These are phyloP conservation scores for Sanghuangporus sanghuang DNA, from an alignment of 1,284 basidiomycete species.

Conservation along the genomic window DNA sequence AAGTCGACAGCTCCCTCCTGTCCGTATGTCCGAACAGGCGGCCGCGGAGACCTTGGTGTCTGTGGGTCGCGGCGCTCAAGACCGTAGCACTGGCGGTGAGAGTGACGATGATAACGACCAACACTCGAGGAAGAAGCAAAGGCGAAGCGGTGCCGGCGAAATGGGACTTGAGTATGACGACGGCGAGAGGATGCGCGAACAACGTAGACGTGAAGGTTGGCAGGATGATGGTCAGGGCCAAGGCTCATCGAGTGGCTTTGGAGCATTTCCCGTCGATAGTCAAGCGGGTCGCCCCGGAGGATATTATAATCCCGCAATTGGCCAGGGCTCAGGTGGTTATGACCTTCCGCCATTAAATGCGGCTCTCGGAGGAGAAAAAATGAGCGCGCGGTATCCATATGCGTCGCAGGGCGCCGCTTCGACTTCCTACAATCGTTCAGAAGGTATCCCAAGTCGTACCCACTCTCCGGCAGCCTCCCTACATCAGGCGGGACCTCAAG, in stretches of 20 bases:
- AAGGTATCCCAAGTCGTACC: slow-evolving; percentile 60
- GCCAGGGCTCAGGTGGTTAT: slow-evolving; percentile 34
- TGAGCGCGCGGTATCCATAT: slow-evolving; percentile 25
- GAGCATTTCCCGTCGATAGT: slow-evolving; percentile 2
- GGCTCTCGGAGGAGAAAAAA: slow-evolving; percentile 31
- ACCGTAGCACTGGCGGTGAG: slow-evolving; percentile 44
- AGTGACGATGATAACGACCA: slow-evolving; percentile 51
- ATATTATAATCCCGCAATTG: slow-evolving; percentile 5
- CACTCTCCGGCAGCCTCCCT: slow-evolving; percentile 51
- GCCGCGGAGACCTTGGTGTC: slow-evolving; percentile 79
- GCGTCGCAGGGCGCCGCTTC: slow-evolving; percentile 24
- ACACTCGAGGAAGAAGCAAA: slow-evolving; percentile 50
- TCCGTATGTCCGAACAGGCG: slow-evolving; percentile 73
- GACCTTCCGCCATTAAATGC: slow-evolving; percentile 56
- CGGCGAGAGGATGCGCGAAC: slow-evolving; percentile 2
- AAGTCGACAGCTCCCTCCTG: slow-evolving; percentile 20
- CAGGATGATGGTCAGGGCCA: slow-evolving; percentile 9
- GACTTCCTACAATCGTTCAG: slow-evolving; percentile 53
- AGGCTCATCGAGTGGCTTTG: slow-evolving; percentile 8
- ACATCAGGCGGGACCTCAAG: slow-evolving; percentile 29
- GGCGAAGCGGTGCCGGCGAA: slow-evolving; percentile 27
- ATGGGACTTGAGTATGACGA: slow-evolving; percentile 31
- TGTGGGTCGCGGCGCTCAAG: slow-evolving; percentile 54
- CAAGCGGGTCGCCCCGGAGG: not conserved
- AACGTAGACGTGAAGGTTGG: slow-evolving; percentile 16